Evolutionary conservation across 176 grass and related monocot species (phyloP).

Genomic region (Musa beccarii): DNA sequence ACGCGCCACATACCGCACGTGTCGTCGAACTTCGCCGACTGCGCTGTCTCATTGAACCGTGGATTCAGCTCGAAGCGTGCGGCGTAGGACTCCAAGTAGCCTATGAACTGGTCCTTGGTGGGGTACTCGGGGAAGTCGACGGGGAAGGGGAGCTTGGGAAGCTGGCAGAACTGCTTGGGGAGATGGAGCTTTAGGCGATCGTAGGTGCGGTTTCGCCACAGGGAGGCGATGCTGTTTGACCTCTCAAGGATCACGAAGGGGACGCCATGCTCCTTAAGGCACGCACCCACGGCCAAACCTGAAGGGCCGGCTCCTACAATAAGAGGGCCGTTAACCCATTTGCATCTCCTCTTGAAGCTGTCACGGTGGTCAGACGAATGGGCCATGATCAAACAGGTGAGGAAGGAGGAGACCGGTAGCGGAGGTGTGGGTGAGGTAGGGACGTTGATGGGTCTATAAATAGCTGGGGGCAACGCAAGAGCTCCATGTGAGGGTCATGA

Average conservation of each 20-base stretch:
- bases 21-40: slow-evolving; percentile 25
- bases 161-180: slow-evolving; percentile 45
- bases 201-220: slow-evolving; percentile 41
- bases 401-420: background rate
- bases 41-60: slow-evolving; percentile 26
- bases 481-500: too few relatives aligned
- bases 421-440: background rate
- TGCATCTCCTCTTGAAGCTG: slow-evolving; percentile 26
- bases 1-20: slow-evolving; percentile 39
- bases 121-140: slow-evolving; percentile 35
- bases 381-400: background rate
- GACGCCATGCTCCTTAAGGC: slow-evolving; percentile 25
- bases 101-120: slow-evolving; percentile 31
- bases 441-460: background rate
- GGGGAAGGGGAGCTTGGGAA: slow-evolving; percentile 39
- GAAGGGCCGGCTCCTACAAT: slow-evolving; percentile 36
- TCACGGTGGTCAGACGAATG: background rate
- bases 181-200: slow-evolving; percentile 40
- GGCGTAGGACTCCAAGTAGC: slow-evolving; percentile 32
- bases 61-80: slow-evolving; percentile 27
- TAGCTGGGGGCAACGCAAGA: background rate
- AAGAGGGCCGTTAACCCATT: slow-evolving; percentile 40
- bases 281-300: slow-evolving; percentile 34
- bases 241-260: slow-evolving; percentile 38
- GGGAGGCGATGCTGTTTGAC: slow-evolving; percentile 31